These are phyloP conservation scores for Stropharia rugosoannulata DNA, from an alignment of 768 basidiomycete genomes.

Conservation along the genomic window DNA sequence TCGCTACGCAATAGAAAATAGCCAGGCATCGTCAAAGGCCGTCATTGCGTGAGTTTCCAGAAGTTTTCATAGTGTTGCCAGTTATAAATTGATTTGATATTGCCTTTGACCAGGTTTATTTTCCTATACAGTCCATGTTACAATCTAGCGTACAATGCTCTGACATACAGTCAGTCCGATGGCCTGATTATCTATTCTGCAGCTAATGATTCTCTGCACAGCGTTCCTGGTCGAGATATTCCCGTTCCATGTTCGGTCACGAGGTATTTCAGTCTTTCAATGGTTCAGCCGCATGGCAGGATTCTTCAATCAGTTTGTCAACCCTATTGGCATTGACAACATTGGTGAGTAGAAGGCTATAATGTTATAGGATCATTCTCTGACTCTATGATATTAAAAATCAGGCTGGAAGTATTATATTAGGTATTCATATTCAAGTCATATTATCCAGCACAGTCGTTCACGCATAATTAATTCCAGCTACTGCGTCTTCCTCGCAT, in stretches of 20 bases:
- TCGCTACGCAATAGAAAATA: slow-evolving; percentile 38
- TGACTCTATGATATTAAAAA: too few species aligned
- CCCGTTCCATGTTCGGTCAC: slow-evolving; percentile 61
- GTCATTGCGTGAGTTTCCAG: slow-evolving; percentile 42
- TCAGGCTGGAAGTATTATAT: slow-evolving; percentile 58
- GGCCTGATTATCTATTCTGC: background rate
- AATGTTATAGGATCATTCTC: background rate
- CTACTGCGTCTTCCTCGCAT: slow-evolving; percentile 50
- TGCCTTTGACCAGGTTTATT: slow-evolving; percentile 39
- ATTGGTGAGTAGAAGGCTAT: slow-evolving; percentile 28
- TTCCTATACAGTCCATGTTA: slow-evolving; percentile 57
- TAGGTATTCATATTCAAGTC: slow-evolving; percentile 25
- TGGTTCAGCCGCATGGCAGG: slow-evolving; percentile 53
- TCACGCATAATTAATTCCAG: slow-evolving; percentile 10
- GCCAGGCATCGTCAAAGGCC: slow-evolving; percentile 44
- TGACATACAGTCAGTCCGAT: slow-evolving; percentile 46
- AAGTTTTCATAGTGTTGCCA: background rate
- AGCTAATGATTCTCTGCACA: slow-evolving; percentile 15
- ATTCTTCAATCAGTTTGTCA: slow-evolving; percentile 68
- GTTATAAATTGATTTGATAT: too few species aligned
- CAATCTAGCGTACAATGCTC: slow-evolving; percentile 55
- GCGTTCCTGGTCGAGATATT: slow-evolving; percentile 70
- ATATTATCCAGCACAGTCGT: background rate
- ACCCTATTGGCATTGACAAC: slow-evolving; percentile 59
- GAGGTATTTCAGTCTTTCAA: slow-evolving; percentile 62